These are phyloP conservation scores for Pyricularia grisea DNA, from an alignment of 2,329 filamentous ascomycete species.

Conservation along the genomic window DNA sequence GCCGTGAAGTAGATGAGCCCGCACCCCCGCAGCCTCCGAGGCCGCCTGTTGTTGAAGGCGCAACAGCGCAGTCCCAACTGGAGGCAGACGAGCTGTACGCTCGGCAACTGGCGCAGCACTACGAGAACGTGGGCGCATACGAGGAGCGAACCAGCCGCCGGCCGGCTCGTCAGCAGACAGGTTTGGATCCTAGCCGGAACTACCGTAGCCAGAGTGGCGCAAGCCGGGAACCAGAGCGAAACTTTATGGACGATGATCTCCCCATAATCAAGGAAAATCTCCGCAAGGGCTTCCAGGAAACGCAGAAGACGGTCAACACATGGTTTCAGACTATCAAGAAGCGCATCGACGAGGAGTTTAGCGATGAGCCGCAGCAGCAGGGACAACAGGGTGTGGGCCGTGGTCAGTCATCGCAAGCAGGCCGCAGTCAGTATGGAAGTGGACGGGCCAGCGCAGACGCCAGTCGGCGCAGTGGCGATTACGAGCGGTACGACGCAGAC, in stretches of 20 bases:
- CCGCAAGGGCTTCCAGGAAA: conserved; percentile 89
- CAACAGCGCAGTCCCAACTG: conserved; percentile 64
- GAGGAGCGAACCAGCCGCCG: conserved; percentile 41
- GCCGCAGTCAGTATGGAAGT: conserved; percentile 20
- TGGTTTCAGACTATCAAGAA: conserved; percentile 93
- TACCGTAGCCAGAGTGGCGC: conserved; percentile 27
- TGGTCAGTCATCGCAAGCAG: conserved; percentile 16
- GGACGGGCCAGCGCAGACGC: conserved; percentile 46
- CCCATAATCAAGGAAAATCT: conserved; percentile 89
- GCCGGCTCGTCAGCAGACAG: conserved; percentile 31
- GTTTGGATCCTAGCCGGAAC: conserved; percentile 44
- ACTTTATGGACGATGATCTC: conserved; percentile 92
- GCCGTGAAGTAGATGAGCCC: conserved; percentile 44
- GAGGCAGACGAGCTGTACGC: conserved; percentile 89
- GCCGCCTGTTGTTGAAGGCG: conserved; percentile 38
- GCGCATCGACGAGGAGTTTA: conserved; percentile 81
- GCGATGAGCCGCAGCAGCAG: conserved; percentile 44
- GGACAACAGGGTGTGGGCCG: conserved; percentile 11
- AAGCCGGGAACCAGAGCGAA: conserved; percentile 48
- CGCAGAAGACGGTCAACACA: conserved; percentile 82
- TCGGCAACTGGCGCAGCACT: conserved; percentile 83
- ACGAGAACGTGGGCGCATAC: conserved; percentile 54
- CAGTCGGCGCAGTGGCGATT: conserved; percentile 72
- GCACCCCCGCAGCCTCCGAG: conserved; percentile 73
- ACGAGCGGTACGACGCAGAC: conserved; percentile 89